phyloP scores from a whole-genome alignment of 2,329 filamentous ascomycete species.

The Aspergillus ibericus region DNA sequence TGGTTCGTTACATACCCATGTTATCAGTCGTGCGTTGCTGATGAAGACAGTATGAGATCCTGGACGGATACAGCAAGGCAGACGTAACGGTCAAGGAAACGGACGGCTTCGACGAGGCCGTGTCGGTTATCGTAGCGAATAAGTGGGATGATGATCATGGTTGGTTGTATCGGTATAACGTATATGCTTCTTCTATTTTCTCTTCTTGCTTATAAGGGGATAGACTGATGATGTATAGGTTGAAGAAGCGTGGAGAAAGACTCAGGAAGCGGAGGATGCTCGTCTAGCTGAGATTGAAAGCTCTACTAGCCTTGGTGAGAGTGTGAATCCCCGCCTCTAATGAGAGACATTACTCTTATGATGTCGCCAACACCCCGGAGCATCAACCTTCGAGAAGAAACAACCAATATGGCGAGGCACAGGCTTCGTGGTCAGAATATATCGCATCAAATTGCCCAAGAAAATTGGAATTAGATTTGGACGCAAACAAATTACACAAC shows the following conservation, averaged over 20 bases:
- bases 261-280: conserved; percentile 7
- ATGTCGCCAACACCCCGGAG: too few relatives aligned
- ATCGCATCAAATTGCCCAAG: too few relatives aligned
- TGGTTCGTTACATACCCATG: conserved; percentile 10
- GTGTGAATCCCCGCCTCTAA: background rate
- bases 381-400: too few relatives aligned
- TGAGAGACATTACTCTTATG: too few relatives aligned
- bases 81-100: background rate
- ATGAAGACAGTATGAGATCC: conserved; percentile 14
- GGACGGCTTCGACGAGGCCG: conserved; percentile 8
- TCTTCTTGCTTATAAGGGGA: rapidly evolving
- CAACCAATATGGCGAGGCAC: too few relatives aligned
- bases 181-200: background rate
- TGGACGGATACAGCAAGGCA: conserved; percentile 5
- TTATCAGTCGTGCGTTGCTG: too few relatives aligned
- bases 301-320: background rate
- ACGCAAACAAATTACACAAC: too few relatives aligned
- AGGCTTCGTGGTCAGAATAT: too few relatives aligned
- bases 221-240: conserved; percentile 3
- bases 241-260: conserved; percentile 9
- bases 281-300: background rate
- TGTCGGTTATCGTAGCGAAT: background rate
- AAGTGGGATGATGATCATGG: conserved; percentile 10
- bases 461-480: too few relatives aligned
- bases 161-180: conserved; percentile 15